phyloP scores from a whole-genome alignment of 805 yeast species.

The Sungouiozyma ichnusensis region DNA sequence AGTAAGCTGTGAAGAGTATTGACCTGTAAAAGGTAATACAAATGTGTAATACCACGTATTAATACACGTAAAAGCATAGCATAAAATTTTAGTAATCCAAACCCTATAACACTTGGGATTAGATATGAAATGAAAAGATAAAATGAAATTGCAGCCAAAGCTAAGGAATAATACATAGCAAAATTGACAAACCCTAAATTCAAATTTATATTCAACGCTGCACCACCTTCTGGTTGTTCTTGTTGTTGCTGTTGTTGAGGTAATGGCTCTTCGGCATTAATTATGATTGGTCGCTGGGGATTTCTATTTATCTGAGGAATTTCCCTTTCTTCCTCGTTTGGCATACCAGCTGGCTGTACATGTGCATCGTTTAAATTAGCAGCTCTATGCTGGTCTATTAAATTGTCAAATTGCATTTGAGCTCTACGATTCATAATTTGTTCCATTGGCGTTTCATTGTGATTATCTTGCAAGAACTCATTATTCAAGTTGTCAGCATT shows the following conservation, averaged over 20 bases:
- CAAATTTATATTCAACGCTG: slow-evolving; percentile 21
- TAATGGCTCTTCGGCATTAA: slow-evolving; percentile 2
- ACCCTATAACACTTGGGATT: slow-evolving; percentile 40
- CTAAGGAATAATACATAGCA: slow-evolving; percentile 20
- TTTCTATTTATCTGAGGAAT: not conserved
- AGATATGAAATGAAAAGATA: slow-evolving; percentile 36
- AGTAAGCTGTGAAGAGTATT: slow-evolving; percentile 3
- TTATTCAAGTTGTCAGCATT: not conserved
- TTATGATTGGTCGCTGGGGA: slow-evolving; percentile 6
- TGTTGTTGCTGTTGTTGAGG: slow-evolving; percentile 4
- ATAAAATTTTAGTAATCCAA: slow-evolving; percentile 12
- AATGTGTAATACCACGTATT: slow-evolving; percentile 9
- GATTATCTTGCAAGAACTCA: slow-evolving; percentile 2
- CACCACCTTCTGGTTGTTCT: slow-evolving; percentile 10
- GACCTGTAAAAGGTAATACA: slow-evolving; percentile 4
- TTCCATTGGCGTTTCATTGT: slow-evolving; percentile 7
- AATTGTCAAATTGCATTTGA: slow-evolving; percentile 16
- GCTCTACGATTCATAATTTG: slow-evolving; percentile 16
- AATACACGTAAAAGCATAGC: slow-evolving; percentile 10
- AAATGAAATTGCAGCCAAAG: slow-evolving; percentile 23
- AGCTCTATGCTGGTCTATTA: slow-evolving; percentile 7
- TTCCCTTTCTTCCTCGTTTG: not conserved
- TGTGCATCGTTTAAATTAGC: slow-evolving; percentile 1
- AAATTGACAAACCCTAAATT: slow-evolving; percentile 15
- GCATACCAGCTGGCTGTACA: not conserved